Base-by-base conservation (phyloP, 2,329 filamentous ascomycete species). In the Chaetomium sp. region DNA sequence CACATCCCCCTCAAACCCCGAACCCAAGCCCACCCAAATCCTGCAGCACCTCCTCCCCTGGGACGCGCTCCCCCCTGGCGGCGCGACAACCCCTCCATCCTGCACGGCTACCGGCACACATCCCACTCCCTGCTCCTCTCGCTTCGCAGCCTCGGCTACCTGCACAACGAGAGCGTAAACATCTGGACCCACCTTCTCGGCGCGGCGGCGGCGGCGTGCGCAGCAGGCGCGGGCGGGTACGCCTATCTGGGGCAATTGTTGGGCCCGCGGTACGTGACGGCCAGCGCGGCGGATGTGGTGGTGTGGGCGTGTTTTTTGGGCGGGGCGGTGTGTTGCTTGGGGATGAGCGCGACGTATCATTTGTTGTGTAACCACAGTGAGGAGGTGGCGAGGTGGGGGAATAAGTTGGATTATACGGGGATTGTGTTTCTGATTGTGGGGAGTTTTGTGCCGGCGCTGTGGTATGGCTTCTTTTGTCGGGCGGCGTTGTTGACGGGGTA, bases 391-490 rank as follows among this genome's bases (percentile, higher is more conserved):
- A 88, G 86, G 67, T 91, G 92, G 81, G 93, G 93, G 12, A 98
- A 98, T 75, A 92, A 96, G 76, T 80, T 98, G 63, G 95, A 99
- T 75, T 98, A 99, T 75, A 86, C 94, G 5, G 95, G 95, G 7
- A 99, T 99, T 71, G 91, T 98, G 33, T 86, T 89, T 57, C 80
- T 99, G 70, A 98, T 98, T 65, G 91, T 94, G 70, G 95, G 95
- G 7, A 94, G 90, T 75, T 97, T 94, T 74, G 86, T 98, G 54
- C 93, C 95, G 2, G 90, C 91, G 57, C 77, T 99, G 65, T 95
- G 92, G 76, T 97, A 96, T 76, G 93, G 90, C 3, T 92, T 96
- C 75, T 91, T 86, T 72, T 92, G 89, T 72, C 80, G 88, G 68
- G 85, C 87, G 3, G 72, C 75, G 8, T 75, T 94, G 72, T 87